Evolutionary conservation across 2,329 filamentous ascomycete genomes (phyloP).

Genomic region (Cladobotryum protrusum): DNA sequence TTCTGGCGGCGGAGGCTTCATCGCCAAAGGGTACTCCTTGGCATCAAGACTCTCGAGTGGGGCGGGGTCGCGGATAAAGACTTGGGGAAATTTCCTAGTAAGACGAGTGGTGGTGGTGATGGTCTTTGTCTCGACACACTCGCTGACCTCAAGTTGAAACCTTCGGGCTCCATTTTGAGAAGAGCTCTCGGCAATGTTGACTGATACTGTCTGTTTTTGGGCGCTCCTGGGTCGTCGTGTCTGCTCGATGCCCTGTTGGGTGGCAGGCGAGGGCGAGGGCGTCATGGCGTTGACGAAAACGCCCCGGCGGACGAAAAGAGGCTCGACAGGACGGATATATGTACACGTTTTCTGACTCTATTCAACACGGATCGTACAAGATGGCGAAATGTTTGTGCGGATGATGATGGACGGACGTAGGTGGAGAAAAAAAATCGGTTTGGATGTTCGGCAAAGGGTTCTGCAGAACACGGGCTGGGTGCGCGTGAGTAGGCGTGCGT

Average conservation of each 20-base stretch:
- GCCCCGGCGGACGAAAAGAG: slow-evolving; percentile 11
- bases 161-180: slow-evolving; percentile 28
- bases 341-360: neutral
- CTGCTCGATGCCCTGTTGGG: slow-evolving; percentile 35
- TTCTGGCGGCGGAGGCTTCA: slow-evolving; percentile 72
- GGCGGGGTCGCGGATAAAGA: slow-evolving; percentile 68
- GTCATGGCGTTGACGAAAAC: slow-evolving; percentile 27
- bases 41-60: slow-evolving; percentile 68
- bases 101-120: slow-evolving; percentile 92
- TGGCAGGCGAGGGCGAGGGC: slow-evolving; percentile 26
- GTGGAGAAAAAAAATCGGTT: neutral
- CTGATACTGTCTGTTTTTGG: slow-evolving; percentile 39
- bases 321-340: slow-evolving; percentile 1
- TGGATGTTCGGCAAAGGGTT: slow-evolving; percentile 2
- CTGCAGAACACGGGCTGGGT: slow-evolving; percentile 8
- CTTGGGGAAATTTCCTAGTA: slow-evolving; percentile 75
- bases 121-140: slow-evolving; percentile 62
- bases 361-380: neutral
- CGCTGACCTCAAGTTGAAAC: slow-evolving; percentile 53
- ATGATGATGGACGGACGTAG: neutral
- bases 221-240: slow-evolving; percentile 25
- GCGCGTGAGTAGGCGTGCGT: slow-evolving; percentile 10
- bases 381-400: too few relatives aligned
- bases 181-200: slow-evolving; percentile 40
- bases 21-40: slow-evolving; percentile 85